Conservation (phyloP, 164 flowering plant genomes). For the Brasenia schreberi region DNA sequence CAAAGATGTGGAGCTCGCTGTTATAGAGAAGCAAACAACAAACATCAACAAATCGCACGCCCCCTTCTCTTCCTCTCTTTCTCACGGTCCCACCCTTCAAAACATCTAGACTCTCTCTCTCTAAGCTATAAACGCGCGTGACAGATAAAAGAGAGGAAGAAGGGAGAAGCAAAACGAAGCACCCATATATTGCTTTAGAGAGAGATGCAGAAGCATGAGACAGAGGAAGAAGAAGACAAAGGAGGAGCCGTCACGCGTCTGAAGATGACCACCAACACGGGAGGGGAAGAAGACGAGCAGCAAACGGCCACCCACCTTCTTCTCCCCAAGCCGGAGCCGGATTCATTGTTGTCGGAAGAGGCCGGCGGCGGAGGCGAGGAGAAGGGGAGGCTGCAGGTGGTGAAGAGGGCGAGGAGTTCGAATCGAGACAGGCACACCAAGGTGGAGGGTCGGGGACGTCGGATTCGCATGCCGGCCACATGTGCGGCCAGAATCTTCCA, state of each 20-base stretch:
- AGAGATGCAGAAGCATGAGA: neutral
- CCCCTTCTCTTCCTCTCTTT: no score
- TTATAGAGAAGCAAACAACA: no score
- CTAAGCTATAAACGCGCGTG: neutral
- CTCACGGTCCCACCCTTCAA: neutral
- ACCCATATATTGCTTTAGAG: neutral
- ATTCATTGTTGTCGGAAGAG: neutral
- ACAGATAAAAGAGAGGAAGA: neutral
- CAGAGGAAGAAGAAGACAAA: neutral
- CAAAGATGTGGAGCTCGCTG: no score
- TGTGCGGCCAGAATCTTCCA: conserved; percentile 77
- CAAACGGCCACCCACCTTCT: neutral
- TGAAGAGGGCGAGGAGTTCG: conserved; percentile 21
- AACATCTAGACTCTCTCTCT: no score
- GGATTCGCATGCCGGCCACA: conserved; percentile 65
- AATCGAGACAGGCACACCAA: conserved; percentile 62
- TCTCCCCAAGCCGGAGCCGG: neutral
- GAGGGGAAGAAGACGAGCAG: neutral
- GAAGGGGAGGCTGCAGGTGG: conserved; percentile 1
- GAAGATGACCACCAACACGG: neutral
- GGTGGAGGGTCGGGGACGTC: conserved; percentile 66
- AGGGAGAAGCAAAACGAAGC: neutral
- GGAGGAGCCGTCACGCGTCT: neutral
- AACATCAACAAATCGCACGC: no score
- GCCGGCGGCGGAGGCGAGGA: neutral